A percentile compares a stretch with the other conserved stretches of the same genome.
Evolutionary conservation across 345 rosid genomes (phyloP).

Genomic region (Eucalyptus pumila): DNA sequence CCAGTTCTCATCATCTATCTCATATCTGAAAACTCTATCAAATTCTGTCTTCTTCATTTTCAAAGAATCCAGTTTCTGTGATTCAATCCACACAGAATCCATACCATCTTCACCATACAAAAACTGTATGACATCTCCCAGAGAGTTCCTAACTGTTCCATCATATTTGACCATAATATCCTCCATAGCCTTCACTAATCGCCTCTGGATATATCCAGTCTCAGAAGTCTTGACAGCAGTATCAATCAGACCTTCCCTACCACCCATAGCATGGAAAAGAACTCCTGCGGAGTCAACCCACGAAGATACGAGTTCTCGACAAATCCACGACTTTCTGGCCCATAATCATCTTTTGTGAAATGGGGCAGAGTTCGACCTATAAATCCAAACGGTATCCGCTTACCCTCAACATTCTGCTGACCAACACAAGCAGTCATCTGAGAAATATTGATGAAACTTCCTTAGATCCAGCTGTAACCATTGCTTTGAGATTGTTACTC

Average conservation of each 20-base stretch:
- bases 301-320: slow-evolving; percentile 97
- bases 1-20: slow-evolving; percentile 78
- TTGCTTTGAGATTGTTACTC: slow-evolving; percentile 96
- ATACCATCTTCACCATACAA: slow-evolving; percentile 99
- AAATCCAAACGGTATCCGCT: slow-evolving; percentile 92
- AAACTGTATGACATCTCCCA: slow-evolving; percentile 98
- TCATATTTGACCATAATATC: slow-evolving; percentile 99
- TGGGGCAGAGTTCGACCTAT: slow-evolving; percentile 88
- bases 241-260: slow-evolving; percentile 99
- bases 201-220: slow-evolving; percentile 98
- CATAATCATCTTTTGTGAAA: slow-evolving; percentile 90
- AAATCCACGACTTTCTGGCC: slow-evolving; percentile 99
- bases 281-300: slow-evolving; percentile 98
- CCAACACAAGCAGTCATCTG: slow-evolving; percentile 99
- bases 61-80: slow-evolving; percentile 86
- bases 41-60: slow-evolving; percentile 82
- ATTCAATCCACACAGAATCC: slow-evolving; percentile 98
- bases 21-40: slow-evolving; percentile 70
- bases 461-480: slow-evolving; percentile 99
- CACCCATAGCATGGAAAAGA: slow-evolving; percentile 99
- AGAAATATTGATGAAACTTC: slow-evolving; percentile 96
- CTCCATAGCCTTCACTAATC: slow-evolving; percentile 98
- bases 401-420: slow-evolving; percentile 99
- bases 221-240: slow-evolving; percentile 99
- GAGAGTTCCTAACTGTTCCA: slow-evolving; percentile 92